Percentiles rank a stretch among this genome's conserved stretches.
phyloP scores from a whole-genome alignment of 2,329 filamentous ascomycete genomes.

The Stagonosporopsis tanaceti region DNA sequence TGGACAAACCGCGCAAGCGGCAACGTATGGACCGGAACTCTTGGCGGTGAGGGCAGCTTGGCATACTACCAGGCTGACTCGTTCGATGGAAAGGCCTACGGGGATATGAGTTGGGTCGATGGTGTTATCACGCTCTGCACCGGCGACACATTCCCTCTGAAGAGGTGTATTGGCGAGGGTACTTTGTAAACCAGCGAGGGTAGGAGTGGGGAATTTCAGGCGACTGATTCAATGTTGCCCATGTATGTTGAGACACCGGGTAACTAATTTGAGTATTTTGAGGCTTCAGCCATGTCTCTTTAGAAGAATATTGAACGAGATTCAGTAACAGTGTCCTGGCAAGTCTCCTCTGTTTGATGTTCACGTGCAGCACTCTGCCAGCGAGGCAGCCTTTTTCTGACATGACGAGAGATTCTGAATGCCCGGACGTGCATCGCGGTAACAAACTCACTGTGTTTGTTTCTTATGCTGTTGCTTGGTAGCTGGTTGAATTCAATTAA shows the following conservation, averaged over 20 bases:
- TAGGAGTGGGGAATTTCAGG: neutral
- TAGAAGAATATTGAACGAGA: neutral
- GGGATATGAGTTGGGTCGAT: slow-evolving; percentile 51
- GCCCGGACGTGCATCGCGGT: too few species aligned
- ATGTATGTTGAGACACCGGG: neutral
- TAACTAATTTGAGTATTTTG: neutral
- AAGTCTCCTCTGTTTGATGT: too few species aligned
- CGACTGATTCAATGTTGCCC: neutral
- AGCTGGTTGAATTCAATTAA: too few species aligned
- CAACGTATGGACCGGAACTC: slow-evolving; percentile 46
- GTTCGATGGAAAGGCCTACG: slow-evolving; percentile 45
- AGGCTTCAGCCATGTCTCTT: neutral
- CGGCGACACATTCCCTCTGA: slow-evolving; percentile 48
- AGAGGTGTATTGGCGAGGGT: slow-evolving; percentile 51
- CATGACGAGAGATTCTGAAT: too few species aligned
- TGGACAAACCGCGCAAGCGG: slow-evolving; percentile 47
- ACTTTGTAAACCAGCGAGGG: slow-evolving; percentile 21
- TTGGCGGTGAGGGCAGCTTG: slow-evolving; percentile 38
- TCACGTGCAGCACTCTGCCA: too few species aligned
- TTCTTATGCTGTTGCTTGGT: too few species aligned
- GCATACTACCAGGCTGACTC: slow-evolving; percentile 47
- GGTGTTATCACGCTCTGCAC: slow-evolving; percentile 52
- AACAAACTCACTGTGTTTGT: too few species aligned
- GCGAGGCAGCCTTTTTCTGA: too few species aligned
- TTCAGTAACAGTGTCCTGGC: too few species aligned